A percentile compares a stretch with the other conserved stretches of the same genome.
Evolutionary conservation across 2,329 filamentous ascomycete genomes (phyloP).

Genomic region (Fusarium domesticum): DNA sequence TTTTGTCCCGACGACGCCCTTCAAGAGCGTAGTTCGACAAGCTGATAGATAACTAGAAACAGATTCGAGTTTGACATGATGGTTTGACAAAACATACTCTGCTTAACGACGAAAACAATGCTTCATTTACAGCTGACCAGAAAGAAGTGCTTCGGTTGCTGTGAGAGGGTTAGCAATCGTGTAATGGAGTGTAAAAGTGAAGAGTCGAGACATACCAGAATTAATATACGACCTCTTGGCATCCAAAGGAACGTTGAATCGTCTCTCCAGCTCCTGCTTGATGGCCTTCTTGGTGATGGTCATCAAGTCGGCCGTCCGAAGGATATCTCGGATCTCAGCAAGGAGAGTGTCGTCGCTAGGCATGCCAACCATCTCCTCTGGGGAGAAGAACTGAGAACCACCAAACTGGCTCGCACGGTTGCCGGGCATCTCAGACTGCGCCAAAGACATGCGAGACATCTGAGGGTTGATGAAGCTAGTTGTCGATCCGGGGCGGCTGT

Average conservation of each 20-base stretch:
- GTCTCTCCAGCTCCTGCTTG: constrained; percentile 85
- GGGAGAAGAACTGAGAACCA: constrained; percentile 56
- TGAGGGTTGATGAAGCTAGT: constrained; percentile 44
- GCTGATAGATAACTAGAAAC: too few species aligned
- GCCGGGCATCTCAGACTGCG: constrained; percentile 63
- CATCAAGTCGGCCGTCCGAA: constrained; percentile 92
- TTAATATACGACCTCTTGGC: constrained; percentile 90
- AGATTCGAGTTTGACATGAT: too few species aligned
- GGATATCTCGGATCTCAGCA: constrained; percentile 90
- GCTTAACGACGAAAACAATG: too few species aligned
- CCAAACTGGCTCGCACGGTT: constrained; percentile 62
- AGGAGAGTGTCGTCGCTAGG: constrained; percentile 87
- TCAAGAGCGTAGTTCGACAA: too few species aligned
- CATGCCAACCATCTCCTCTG: constrained; percentile 69
- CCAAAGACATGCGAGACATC: constrained; percentile 74
- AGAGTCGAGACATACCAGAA: constrained; percentile 59
- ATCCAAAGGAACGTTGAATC: constrained; percentile 85
- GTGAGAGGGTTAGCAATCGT: constrained; percentile 17
- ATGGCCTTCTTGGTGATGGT: constrained; percentile 98
- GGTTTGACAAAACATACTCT: too few species aligned
- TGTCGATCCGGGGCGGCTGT: constrained; percentile 56
- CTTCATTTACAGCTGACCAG: constrained; percentile 63
- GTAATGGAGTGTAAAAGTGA: background rate
- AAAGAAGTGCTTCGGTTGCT: constrained; percentile 77
- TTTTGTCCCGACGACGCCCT: too few species aligned